Base-by-base conservation (phyloP, 163 green algal genomes). In the Chlamydomonas reinhardtii region DNA sequence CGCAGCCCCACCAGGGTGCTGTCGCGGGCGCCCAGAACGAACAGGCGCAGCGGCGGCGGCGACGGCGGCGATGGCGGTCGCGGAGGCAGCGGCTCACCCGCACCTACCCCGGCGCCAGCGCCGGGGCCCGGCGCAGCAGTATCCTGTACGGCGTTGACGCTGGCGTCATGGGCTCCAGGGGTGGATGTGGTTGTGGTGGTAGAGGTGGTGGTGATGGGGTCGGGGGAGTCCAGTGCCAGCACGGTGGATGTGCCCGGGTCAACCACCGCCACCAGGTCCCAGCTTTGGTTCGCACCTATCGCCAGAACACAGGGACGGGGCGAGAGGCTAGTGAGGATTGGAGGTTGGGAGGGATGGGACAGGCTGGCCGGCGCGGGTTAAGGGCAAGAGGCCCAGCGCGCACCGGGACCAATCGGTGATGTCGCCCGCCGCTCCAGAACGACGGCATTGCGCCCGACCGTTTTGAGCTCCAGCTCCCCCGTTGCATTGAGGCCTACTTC, bases 381-480 rank as follows among this genome's bases (percentile, higher is more conserved):
- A n/a, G n/a, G n/a, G n/a, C n/a, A n/a, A n/a, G n/a, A n/a, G n/a
- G n/a, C n/a, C n/a, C n/a, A n/a, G n/a, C n/a, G n/a, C n/a, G n/a
- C n/a, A n/a, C n/a, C n/a, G n/a, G n/a, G n/a, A n/a, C n/a, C n/a
- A n/a, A n/a, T n/a, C n/a, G n/a, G n/a, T n/a, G n/a, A n/a, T n/a
- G n/a, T n/a, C n/a, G n/a, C n/a, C 39, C 75, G 77, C 8, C 77
- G 77, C 34, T 84, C 77, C 20, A 84, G 66, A 1, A 84, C 66
- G 5, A 84, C 24, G 2, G 65, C 65, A 29, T 76, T 76, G 20
- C 77, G 66, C 14, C 77, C 77, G 2, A 56, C 48, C 9, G 76
- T 68, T 9, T 8, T 43, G 0, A 84, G 48, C 24, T 24, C 29
- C 12, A 84, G 43, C 22, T 19, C 31, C 1, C 43, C 65, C 2